A percentile compares a stretch with the other conserved stretches of the same genome.
phyloP scores from a whole-genome alignment of 108 stramenopile species.

The Tribonema minus region DNA sequence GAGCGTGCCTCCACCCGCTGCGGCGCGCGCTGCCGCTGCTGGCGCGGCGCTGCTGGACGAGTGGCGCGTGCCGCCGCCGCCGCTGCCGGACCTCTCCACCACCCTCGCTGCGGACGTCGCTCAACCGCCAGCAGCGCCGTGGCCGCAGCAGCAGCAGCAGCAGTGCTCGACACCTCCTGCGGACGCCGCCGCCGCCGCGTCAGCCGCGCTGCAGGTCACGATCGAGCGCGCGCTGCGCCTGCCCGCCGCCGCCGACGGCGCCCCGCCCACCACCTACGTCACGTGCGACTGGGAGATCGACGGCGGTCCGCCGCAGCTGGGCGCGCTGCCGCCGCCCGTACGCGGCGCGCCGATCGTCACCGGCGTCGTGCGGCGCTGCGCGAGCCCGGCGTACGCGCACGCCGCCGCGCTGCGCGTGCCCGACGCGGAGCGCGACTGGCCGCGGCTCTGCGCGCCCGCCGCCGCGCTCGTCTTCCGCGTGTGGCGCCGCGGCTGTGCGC shows the following conservation, averaged over 20 bases:
- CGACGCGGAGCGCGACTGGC: not conserved
- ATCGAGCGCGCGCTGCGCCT: conserved; percentile 28
- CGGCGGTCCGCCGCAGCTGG: too few species aligned
- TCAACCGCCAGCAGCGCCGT: too few species aligned
- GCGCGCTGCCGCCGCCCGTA: too few species aligned
- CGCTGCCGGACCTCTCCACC: too few species aligned
- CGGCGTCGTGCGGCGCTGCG: not conserved
- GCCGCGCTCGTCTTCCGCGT: conserved; percentile 37
- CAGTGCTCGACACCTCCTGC: too few species aligned
- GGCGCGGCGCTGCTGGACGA: too few species aligned
- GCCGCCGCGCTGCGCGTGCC: conserved; percentile 6
- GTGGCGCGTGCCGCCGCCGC: too few species aligned
- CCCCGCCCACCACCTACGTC: conserved; percentile 28
- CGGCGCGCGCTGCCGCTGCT: too few species aligned
- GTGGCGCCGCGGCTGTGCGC: conserved; percentile 7
- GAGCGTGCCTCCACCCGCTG: too few species aligned
- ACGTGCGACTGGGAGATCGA: conserved; percentile 25
- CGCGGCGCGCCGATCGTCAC: not conserved
- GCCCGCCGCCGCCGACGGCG: not conserved
- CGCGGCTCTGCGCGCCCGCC: conserved; percentile 13
- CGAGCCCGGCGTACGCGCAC: conserved; percentile 16
- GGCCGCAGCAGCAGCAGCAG: too few species aligned
- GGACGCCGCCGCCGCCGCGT: too few species aligned
- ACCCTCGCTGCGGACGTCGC: too few species aligned
- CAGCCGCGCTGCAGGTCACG: not conserved